These are phyloP conservation scores for Phialophora macrospora DNA, from an alignment of 2,329 filamentous ascomycete genomes.

Conservation along the genomic window DNA sequence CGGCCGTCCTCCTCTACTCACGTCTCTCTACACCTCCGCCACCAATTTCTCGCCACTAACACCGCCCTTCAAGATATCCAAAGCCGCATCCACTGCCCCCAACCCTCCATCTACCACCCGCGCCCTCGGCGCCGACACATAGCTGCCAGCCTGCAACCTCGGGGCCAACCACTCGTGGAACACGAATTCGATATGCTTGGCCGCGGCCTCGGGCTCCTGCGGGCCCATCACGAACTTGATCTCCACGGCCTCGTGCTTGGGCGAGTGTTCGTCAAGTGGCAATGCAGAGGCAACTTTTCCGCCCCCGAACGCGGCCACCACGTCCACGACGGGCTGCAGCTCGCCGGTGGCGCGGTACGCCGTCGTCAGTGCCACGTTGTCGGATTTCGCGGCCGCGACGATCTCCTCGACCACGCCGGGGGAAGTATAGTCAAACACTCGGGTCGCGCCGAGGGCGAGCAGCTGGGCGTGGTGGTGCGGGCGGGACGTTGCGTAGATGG, in stretches of 20 bases:
- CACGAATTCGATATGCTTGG: constrained; percentile 6
- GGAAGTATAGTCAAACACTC: constrained; percentile 50
- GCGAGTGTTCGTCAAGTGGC: constrained; percentile 17
- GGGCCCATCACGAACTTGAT: constrained; percentile 22
- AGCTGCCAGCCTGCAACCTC: constrained; percentile 15
- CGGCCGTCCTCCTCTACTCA: background rate
- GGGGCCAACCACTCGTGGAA: constrained; percentile 21
- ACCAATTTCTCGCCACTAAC: constrained; percentile 26
- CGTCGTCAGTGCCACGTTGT: constrained; percentile 30
- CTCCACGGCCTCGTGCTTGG: constrained; percentile 35
- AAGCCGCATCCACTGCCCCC: constrained; percentile 9
- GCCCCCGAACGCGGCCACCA: constrained; percentile 32
- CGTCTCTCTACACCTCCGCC: constrained; percentile 12
- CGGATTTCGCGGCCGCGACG: constrained; percentile 36
- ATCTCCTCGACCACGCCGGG: constrained; percentile 43
- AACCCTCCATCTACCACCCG: constrained; percentile 11
- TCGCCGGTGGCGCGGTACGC: constrained; percentile 41
- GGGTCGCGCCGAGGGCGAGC: constrained; percentile 46
- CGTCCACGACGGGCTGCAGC: constrained; percentile 48
- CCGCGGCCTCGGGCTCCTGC: background rate
- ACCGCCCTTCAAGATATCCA: constrained; percentile 23
- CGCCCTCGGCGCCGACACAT: constrained; percentile 10
- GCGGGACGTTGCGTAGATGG: constrained; percentile 49
- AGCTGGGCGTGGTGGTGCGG: constrained; percentile 48
- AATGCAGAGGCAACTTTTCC: constrained; percentile 34